phyloP scores from a whole-genome alignment of 352 stramenopile genomes.

The Globisporangium okanoganense region DNA sequence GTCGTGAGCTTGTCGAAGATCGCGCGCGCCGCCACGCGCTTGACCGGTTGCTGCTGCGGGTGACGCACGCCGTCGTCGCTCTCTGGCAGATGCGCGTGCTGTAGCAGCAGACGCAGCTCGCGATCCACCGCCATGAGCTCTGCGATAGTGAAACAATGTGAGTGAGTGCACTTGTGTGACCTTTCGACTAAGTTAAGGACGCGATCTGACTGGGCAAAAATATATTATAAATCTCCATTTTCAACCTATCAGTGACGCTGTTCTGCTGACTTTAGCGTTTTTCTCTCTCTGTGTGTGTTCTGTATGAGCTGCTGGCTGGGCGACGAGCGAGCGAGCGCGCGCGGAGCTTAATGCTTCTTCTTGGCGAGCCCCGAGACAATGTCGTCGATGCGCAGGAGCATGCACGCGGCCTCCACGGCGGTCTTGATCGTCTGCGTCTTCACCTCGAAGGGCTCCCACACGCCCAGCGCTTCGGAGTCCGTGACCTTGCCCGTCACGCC shows the following conservation, averaged over 20 bases:
- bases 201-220: conserved; percentile 38
- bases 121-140: conserved; percentile 45
- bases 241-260: conserved; percentile 14
- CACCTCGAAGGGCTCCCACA: conserved; percentile 99
- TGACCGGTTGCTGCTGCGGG: not conserved
- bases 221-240: conserved; percentile 60
- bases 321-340: not conserved
- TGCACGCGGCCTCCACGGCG: conserved; percentile 97
- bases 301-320: conserved; percentile 9
- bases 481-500: conserved; percentile 90
- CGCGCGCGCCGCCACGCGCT: conserved; percentile 23
- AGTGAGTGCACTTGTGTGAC: conserved; percentile 14
- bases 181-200: conserved; percentile 24
- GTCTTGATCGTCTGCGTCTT: conserved; percentile 99
- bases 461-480: conserved; percentile 93
- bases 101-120: conserved; percentile 46
- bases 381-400: conserved; percentile 98
- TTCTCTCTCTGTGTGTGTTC: not conserved
- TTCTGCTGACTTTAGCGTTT: not conserved
- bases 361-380: conserved; percentile 99
- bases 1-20: conserved; percentile 35
- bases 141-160: not conserved
- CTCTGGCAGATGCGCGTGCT: conserved; percentile 33
- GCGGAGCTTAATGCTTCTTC: conserved; percentile 76
- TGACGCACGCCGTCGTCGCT: not conserved